Evolutionary conservation across 2,329 filamentous ascomycete genomes (phyloP).

Genomic region (Diplodia mutila): DNA sequence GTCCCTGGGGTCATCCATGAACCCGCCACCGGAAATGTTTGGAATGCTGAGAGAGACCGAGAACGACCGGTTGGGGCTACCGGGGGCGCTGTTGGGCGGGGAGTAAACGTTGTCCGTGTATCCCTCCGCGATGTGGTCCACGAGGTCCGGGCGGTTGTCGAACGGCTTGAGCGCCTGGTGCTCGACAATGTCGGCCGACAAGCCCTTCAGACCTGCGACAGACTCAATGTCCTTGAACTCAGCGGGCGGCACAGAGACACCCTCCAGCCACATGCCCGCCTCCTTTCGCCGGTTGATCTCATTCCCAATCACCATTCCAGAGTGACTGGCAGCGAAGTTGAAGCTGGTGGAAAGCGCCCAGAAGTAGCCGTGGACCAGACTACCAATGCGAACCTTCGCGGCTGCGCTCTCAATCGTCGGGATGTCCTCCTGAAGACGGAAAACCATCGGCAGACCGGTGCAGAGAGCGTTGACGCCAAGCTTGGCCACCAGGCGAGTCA

Average conservation of each 20-base stretch:
- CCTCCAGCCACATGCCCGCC: constrained; percentile 78
- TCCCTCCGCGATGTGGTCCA: constrained; percentile 72
- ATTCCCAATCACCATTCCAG: constrained; percentile 72
- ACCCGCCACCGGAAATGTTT: not conserved
- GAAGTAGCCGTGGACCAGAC: constrained; percentile 86
- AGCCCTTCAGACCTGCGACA: not conserved
- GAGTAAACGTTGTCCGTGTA: constrained; percentile 68
- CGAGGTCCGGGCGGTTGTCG: constrained; percentile 70
- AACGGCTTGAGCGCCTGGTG: constrained; percentile 66
- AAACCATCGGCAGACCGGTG: constrained; percentile 84
- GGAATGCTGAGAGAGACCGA: constrained; percentile 57
- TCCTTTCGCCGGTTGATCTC: constrained; percentile 76
- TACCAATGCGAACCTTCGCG: constrained; percentile 78
- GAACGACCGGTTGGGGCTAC: constrained; percentile 69
- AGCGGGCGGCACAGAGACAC: constrained; percentile 71
- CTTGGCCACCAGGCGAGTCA: constrained; percentile 72
- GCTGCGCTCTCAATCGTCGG: constrained; percentile 63
- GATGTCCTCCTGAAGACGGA: constrained; percentile 85
- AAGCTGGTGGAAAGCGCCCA: constrained; percentile 79
- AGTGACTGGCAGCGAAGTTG: constrained; percentile 69
- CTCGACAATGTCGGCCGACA: constrained; percentile 41
- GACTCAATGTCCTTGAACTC: constrained; percentile 61
- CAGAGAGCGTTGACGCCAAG: constrained; percentile 82
- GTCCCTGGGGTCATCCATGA: constrained; percentile 16
- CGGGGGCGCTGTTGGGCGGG: constrained; percentile 70